Conservation (phyloP, 805 yeast genomes). For the Suhomyces sp. region DNA sequence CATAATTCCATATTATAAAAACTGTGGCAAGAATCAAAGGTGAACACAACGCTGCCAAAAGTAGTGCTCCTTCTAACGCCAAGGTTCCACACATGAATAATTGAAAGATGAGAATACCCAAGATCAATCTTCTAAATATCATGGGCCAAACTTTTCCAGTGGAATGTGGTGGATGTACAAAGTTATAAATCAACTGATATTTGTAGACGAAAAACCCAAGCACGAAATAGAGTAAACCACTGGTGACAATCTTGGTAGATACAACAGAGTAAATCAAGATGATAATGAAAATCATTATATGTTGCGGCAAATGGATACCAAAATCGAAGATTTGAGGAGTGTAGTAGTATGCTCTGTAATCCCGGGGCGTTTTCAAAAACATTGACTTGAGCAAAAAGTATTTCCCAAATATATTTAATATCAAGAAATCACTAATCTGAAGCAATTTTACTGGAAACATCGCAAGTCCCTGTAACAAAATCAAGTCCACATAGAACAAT, state of each 20-base stretch:
- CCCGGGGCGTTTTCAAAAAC: conserved; percentile 49
- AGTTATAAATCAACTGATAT: conserved; percentile 59
- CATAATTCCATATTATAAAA: conserved; percentile 49
- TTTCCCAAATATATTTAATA: conserved; percentile 41
- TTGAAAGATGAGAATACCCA: conserved; percentile 57
- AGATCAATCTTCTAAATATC: conserved; percentile 53
- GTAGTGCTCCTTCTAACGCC: conserved; percentile 57
- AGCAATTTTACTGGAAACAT: conserved; percentile 59
- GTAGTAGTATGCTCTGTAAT: conserved; percentile 50
- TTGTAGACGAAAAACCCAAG: conserved; percentile 61
- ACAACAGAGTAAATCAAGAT: conserved; percentile 60
- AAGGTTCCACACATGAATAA: conserved; percentile 64
- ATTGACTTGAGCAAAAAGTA: conserved; percentile 38
- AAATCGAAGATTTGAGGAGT: conserved; percentile 61
- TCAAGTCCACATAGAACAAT: conserved; percentile 57
- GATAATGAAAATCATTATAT: conserved; percentile 56
- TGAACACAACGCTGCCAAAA: conserved; percentile 46
- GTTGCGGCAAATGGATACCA: conserved; percentile 63
- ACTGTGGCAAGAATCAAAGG: conserved; percentile 51
- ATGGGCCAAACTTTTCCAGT: conserved; percentile 70
- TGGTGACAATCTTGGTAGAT: conserved; percentile 57
- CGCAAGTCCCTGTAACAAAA: conserved; percentile 67
- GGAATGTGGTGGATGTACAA: conserved; percentile 64
- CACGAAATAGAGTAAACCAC: conserved; percentile 56
- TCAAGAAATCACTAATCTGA: conserved; percentile 54